phyloP scores from a whole-genome alignment of 2,329 filamentous ascomycete species.

The Colletotrichum endophyticum region DNA sequence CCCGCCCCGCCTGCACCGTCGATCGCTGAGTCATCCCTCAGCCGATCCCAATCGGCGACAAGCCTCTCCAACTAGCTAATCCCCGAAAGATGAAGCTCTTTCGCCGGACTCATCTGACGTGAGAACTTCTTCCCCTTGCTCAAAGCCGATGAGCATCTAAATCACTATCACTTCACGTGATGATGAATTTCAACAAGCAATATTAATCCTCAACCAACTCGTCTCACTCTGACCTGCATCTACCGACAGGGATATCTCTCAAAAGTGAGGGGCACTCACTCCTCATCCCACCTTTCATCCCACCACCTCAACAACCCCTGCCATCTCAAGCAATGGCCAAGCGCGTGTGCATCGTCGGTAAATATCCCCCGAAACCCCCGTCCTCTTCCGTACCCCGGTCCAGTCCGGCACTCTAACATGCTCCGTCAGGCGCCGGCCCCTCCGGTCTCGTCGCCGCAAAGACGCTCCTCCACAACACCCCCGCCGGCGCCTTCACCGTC shows the following conservation, averaged over 20 bases:
- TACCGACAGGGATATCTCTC: neutral
- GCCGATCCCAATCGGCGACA: neutral
- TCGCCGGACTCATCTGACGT: neutral
- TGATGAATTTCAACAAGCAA: neutral
- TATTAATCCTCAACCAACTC: neutral
- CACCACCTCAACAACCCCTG: neutral
- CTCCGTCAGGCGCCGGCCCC: conserved; percentile 65
- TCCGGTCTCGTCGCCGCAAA: conserved; percentile 75
- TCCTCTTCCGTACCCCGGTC: neutral
- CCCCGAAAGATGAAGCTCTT: neutral
- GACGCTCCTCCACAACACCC: conserved; percentile 67
- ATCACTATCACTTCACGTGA: neutral
- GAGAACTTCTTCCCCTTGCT: neutral
- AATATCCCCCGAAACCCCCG: conserved; percentile 5
- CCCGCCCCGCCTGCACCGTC: neutral
- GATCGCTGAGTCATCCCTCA: neutral
- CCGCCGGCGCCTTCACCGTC: conserved; percentile 64
- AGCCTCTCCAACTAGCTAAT: neutral
- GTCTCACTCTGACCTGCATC: neutral
- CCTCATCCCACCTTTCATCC: conserved; percentile 4
- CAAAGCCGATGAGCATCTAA: neutral
- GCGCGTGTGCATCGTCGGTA: conserved; percentile 46
- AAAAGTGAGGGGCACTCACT: conserved; percentile 4
- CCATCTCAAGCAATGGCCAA: conserved; percentile 35
- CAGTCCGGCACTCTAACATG: neutral